A percentile compares a stretch with the other conserved stretches of the same genome.
Evolutionary conservation across 257 asterid species (phyloP).

Genomic region (Phtheirospermum japonicum): DNA sequence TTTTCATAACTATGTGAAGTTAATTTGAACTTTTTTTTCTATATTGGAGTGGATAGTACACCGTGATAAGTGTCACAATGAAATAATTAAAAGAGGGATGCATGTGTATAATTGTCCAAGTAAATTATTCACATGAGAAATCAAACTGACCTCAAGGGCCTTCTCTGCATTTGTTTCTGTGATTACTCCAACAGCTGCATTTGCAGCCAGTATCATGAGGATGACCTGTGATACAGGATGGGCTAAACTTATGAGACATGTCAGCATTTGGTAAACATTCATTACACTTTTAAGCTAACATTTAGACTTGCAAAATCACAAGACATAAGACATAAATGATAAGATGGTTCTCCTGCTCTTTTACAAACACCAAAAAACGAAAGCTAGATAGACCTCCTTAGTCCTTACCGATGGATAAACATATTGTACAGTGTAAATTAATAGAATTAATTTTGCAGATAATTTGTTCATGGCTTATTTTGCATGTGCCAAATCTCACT

Average conservation of each 20-base stretch:
- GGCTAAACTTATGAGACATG: constrained; percentile 21
- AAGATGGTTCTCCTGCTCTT: constrained; percentile 10
- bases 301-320: constrained; percentile 14
- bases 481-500: constrained; percentile 13
- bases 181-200: constrained; percentile 98
- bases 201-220: constrained; percentile 97
- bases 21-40: too few relatives aligned
- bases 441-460: neutral
- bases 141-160: constrained; percentile 87
- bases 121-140: constrained; percentile 4
- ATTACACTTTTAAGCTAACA: constrained; percentile 8
- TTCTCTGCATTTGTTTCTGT: constrained; percentile 99
- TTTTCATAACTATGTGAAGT: too few relatives aligned
- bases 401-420: too few relatives aligned
- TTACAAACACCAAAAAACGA: neutral
- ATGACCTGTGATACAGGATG: constrained; percentile 57
- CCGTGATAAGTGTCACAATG: too few relatives aligned
- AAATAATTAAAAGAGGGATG: too few relatives aligned
- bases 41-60: too few relatives aligned
- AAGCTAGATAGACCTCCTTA: constrained; percentile 11
- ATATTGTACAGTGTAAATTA: neutral
- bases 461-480: neutral
- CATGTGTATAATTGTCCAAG: too few relatives aligned
- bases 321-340: constrained; percentile 11
- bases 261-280: constrained; percentile 19